phyloP scores from a whole-genome alignment of 257 asterid genomes.

The Haberlea rhodopensis region DNA sequence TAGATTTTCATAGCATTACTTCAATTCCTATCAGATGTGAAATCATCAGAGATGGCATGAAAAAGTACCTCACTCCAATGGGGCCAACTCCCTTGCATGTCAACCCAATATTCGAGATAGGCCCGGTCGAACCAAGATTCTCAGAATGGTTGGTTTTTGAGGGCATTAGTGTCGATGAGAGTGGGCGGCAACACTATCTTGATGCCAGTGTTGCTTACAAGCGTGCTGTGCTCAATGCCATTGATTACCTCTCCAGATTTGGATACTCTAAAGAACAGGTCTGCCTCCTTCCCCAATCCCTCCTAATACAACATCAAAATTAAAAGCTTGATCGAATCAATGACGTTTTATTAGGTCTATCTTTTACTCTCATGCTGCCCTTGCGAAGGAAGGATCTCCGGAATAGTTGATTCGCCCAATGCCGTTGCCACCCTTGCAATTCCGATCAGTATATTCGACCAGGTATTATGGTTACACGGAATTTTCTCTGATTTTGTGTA shows the following conservation, averaged over 20 bases:
- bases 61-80: slow-evolving; percentile 94
- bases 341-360: slow-evolving; percentile 53
- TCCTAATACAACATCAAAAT: neutral
- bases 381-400: slow-evolving; percentile 96
- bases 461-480: neutral
- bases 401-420: slow-evolving; percentile 89
- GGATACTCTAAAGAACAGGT: slow-evolving; percentile 97
- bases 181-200: slow-evolving; percentile 79
- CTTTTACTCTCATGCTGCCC: slow-evolving; percentile 96
- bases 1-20: neutral
- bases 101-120: slow-evolving; percentile 91
- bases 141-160: too few relatives aligned
- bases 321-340: neutral
- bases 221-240: slow-evolving; percentile 93
- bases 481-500: neutral
- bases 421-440: slow-evolving; percentile 91
- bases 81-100: slow-evolving; percentile 88
- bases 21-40: slow-evolving; percentile 54
- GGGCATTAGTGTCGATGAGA: too few relatives aligned
- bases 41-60: slow-evolving; percentile 90
- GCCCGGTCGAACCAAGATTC: slow-evolving; percentile 38
- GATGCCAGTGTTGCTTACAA: slow-evolving; percentile 90
- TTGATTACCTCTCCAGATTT: slow-evolving; percentile 78
- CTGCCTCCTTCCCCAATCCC: neutral
- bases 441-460: slow-evolving; percentile 82